Evolutionary conservation across 257 asterid genomes (phyloP), one percentile per base, ranked within the genome.

Genomic region (Capsicum baccatum): DNA sequence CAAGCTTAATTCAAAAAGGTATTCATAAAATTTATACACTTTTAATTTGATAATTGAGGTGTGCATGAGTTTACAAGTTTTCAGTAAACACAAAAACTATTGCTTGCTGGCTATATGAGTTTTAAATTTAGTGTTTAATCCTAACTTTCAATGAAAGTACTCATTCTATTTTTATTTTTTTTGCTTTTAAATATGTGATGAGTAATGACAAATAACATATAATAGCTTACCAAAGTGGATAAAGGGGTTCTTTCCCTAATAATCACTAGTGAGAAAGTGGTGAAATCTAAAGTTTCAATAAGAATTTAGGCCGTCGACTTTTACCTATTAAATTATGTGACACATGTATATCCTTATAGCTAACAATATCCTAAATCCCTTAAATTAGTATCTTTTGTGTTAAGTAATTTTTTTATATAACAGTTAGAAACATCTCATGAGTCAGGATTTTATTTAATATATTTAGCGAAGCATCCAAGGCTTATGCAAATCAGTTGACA

Each of bases 401-500:
- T 37, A 70, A 44, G 16, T 16, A 26, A 16, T 15, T 37, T 59
- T 13, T 68, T 35, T 71, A 6, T 11, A 47, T 47, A 73, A 48
- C 0, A 37, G 12, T 14, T 7, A 2, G 37, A 62, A 19, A 2
- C 26, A 68, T 68, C 12, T 67, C 9, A 5, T 17, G 35, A 17
- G 17, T 5, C 1, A n/a, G 35, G 6, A 47, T 44, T 44, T 47
- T 73, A 64, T 73, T 26, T 73, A 5, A 11, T 64, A 19, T 50
- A 73, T 73, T 16, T 54, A 92, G 97, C 50, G 89, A 91, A 85
- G 87, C 88, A 44, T 89, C 92, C 12, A 85, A 74, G 90, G 91
- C 87, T 85, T 91, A 90, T 91, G 97, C 94, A 78, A 84, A 89
- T 79, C 80, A 84, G 33, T 83, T 96, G 90, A 92, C 91, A 59